Evolutionary conservation across 2,329 filamentous ascomycete genomes (phyloP), one percentile per base, ranked within the genome.

Genomic region (Torrubiellomyces zombiae): DNA sequence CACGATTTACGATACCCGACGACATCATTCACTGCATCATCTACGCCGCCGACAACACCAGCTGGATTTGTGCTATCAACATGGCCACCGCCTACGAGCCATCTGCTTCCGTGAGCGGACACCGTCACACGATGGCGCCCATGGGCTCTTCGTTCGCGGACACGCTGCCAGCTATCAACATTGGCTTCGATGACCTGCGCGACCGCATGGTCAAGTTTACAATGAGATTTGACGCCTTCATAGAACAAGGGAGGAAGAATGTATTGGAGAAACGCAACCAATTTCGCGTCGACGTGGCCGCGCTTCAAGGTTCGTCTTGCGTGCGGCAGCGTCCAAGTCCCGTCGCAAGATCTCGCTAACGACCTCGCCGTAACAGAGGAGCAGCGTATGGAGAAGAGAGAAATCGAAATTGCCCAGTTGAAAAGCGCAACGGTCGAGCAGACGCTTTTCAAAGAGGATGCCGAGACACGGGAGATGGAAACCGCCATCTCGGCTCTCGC

Each of bases 191-290:
- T 40, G 82, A 94, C 38, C 56, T 98, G 45, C 85, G 86, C 53
- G 82, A 86, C 43, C 79, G 83, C 53, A 95, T 98, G 89, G 67
- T 75, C 27, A 81, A 79, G 34, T 98, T 98, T 48, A 94, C 79
- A 0, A 66, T 71, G 7, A 77, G 72, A 39, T 98, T 98, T 40
- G 89, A 98, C 46, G 73, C 75, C 0, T 95, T 94, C 40, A 94
- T 98, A 34, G 86, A 93, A 44, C 74, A 80, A 35, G 83, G 85
- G 0, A 68, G 86, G 24, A 91, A 91, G 51, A 71, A 80, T 26
- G 81, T 95, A 0, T 51, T 95, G 6, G 83, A 94, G 42, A 85
- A 95, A 58, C 72, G 83, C 44, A 95, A 94, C 44, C 76, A 91
- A 32, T 98, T 94, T 45, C 78, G 79, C 35, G 77, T 89, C 58